Evolutionary conservation across 2,329 filamentous ascomycete genomes (phyloP).

Genomic region (Tolypocladium paradoxum): DNA sequence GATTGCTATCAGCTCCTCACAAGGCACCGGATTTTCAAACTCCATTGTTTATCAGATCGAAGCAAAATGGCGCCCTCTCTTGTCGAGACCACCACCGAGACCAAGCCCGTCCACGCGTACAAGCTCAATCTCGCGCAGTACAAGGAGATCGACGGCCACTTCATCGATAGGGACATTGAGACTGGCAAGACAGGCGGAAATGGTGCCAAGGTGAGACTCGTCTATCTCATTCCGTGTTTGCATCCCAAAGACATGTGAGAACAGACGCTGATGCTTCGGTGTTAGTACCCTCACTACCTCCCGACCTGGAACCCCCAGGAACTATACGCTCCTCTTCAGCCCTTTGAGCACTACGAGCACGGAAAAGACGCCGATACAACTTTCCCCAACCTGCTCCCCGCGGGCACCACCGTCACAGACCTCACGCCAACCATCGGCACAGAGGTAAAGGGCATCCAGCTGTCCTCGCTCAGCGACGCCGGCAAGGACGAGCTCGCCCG

Average conservation of each 20-base stretch:
- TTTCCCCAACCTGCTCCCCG: constrained; percentile 57
- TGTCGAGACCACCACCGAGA: constrained; percentile 6
- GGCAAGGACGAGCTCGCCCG: constrained; percentile 70
- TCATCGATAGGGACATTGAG: constrained; percentile 16
- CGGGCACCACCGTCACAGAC: constrained; percentile 40
- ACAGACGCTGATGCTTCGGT: constrained; percentile 11
- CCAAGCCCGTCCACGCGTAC: constrained; percentile 5
- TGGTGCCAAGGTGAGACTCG: constrained; percentile 14
- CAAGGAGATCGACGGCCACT: constrained; percentile 18
- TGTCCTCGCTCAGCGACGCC: constrained; percentile 54
- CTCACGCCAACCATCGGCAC: constrained; percentile 66
- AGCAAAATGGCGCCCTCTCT: constrained; percentile 13
- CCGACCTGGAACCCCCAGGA: constrained; percentile 58
- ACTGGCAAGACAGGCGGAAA: constrained; percentile 15
- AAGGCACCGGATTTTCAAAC: background rate
- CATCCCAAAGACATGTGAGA: too few species aligned
- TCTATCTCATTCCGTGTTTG: background rate
- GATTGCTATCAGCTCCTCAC: too few species aligned
- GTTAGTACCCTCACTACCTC: constrained; percentile 57
- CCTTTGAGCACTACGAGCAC: constrained; percentile 64
- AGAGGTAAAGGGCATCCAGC: constrained; percentile 60
- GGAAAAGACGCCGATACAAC: constrained; percentile 62
- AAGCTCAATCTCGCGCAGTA: constrained; percentile 17
- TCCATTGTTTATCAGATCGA: background rate
- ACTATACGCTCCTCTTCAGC: constrained; percentile 53